phyloP scores from a whole-genome alignment of 2,329 filamentous ascomycete species.

The Fusarium sublunatum region DNA sequence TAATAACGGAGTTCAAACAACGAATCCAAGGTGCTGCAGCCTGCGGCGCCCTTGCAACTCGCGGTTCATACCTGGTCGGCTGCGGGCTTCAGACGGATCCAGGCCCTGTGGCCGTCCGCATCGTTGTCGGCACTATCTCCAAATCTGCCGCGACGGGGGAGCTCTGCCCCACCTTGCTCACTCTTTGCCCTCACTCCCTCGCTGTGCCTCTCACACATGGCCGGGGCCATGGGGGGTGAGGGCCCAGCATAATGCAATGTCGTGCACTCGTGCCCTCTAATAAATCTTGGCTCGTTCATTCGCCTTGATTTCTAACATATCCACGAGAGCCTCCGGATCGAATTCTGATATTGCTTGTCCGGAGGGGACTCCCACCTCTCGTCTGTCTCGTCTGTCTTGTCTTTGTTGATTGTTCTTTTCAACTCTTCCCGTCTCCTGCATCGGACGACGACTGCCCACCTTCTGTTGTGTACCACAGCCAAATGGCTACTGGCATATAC shows the following conservation, averaged over 20 bases:
- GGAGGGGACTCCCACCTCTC: slow-evolving; percentile 31
- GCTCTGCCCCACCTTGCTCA: slow-evolving; percentile 45
- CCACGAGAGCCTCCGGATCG: slow-evolving; percentile 44
- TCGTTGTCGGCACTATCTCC: slow-evolving; percentile 48
- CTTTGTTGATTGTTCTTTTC: slow-evolving; percentile 30
- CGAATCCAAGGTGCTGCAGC: slow-evolving; percentile 31
- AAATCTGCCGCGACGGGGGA: slow-evolving; percentile 47
- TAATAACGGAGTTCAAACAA: slow-evolving; percentile 28
- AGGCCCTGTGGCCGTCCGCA: slow-evolving; percentile 39
- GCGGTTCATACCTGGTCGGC: slow-evolving; percentile 38
- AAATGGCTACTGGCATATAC: slow-evolving; percentile 41
- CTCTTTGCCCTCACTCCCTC: slow-evolving; percentile 44
- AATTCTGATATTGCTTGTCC: slow-evolving; percentile 41
- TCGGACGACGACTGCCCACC: slow-evolving; percentile 38
- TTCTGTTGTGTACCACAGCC: slow-evolving; percentile 41
- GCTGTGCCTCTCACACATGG: slow-evolving; percentile 45
- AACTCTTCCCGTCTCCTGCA: slow-evolving; percentile 33
- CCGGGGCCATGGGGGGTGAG: slow-evolving; percentile 44
- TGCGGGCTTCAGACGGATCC: slow-evolving; percentile 39
- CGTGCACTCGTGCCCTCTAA: slow-evolving; percentile 47
- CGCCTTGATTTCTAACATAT: slow-evolving; percentile 44
- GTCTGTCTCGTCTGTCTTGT: slow-evolving; percentile 4
- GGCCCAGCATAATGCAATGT: slow-evolving; percentile 48
- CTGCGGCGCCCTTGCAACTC: slow-evolving; percentile 34
- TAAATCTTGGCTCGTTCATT: slow-evolving; percentile 48